Evolutionary conservation across 2,329 filamentous ascomycete species (phyloP), one percentile per base, ranked within the genome.

Genomic region (Thielaviopsis populi): DNA sequence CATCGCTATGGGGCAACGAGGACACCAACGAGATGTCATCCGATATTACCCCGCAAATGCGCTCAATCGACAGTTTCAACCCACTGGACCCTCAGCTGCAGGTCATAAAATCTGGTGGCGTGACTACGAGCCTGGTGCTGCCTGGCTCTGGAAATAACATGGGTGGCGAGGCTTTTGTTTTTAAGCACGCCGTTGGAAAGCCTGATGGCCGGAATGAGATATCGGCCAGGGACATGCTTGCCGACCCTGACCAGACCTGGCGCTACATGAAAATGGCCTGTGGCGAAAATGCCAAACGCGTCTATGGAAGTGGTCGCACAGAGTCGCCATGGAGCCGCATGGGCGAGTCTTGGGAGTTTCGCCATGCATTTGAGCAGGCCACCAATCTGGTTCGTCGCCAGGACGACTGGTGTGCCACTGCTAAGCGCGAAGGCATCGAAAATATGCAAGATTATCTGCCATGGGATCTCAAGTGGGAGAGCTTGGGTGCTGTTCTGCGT

Each of bases 261-360:
- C 78, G 86, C 22, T 88, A 86, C 71, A 86, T 89, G 78, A 88
- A 89, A 74, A 88, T 88, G 85, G 86, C 86, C 0, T 88, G 85
- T 67, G 85, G 85, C 42, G 85, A 88, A 73, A 88, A 88, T 68
- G 75, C 85, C 1, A 87, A 87, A 74, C 74, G 78, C 0, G 74
- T 83, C 0, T 85, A 87, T 66, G 83, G 83, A 10, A 76, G 75
- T 56, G 69, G 74, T 3, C 82, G 82, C 27, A 76, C 78, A 61
- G 75, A 75, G 56, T 80, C 81, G 0, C 83, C 83, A 0, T 77
- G 77, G 63, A 86, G 81, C 66, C 76, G 86, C 1, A 74, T 88
- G 69, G 86, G 86, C 8, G 84, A 88, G 73, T 85, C 84, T 59
- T 88, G 83, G 78, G 79, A 83, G 67, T 86, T 88, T 69, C 78